Conservation (phyloP, 2,329 filamentous ascomycete genomes). For the Sporothrix euskadiensis region DNA sequence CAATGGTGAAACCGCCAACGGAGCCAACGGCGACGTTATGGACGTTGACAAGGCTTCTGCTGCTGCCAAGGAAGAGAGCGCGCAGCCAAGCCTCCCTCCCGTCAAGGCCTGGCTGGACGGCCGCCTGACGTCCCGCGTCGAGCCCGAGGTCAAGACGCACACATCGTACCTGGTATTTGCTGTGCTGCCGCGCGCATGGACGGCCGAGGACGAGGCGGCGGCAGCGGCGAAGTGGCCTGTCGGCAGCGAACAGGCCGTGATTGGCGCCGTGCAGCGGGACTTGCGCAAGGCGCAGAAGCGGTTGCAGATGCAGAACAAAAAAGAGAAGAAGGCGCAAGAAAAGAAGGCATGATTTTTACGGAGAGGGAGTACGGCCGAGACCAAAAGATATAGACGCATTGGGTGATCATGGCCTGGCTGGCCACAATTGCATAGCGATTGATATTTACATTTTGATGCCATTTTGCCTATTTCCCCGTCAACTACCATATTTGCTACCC, state of each 20-base stretch:
- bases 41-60: constrained; percentile 30
- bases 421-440: constrained; percentile 1
- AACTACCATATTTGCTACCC: no score
- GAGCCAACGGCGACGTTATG: constrained; percentile 27
- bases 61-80: constrained; percentile 32
- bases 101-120: constrained; percentile 71
- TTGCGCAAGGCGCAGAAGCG: constrained; percentile 59
- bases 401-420: not conserved
- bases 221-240: constrained; percentile 66
- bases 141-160: constrained; percentile 90
- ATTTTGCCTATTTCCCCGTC: not conserved
- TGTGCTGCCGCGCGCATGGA: constrained; percentile 83
- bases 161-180: constrained; percentile 98
- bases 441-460: constrained; percentile 1
- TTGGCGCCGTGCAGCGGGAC: constrained; percentile 56
- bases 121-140: constrained; percentile 73
- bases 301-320: constrained; percentile 41
- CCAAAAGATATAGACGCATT: not conserved
- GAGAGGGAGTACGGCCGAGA: not conserved
- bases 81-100: constrained; percentile 10
- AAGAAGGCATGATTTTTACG: not conserved
- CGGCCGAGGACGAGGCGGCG: constrained; percentile 72
- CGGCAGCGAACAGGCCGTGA: constrained; percentile 53
- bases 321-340: constrained; percentile 9
- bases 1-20: not conserved